Conservation (phyloP, 495 filamentous ascomycete species). For the Podospora appendiculata region DNA sequence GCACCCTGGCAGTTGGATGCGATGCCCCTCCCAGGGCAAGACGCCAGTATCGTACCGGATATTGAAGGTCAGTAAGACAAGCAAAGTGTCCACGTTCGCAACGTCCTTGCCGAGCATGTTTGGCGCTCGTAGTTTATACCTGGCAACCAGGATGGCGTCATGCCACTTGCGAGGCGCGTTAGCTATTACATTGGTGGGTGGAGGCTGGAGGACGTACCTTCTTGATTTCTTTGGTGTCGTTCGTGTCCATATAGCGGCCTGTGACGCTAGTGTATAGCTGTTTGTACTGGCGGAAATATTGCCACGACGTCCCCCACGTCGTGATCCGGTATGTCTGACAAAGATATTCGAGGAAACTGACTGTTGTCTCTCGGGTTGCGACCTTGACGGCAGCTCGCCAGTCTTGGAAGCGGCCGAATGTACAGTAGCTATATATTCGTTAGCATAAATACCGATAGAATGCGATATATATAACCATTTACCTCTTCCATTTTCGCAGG, state of each 20-base stretch:
- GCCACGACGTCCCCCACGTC: conserved; percentile 2
- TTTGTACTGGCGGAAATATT: conserved; percentile 21
- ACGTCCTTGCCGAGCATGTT: conserved; percentile 21
- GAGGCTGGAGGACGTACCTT: conserved; percentile 26
- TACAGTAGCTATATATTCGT: not conserved
- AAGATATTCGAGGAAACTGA: conserved; percentile 16
- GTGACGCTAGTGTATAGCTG: conserved; percentile 16
- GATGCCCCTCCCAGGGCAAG: too few relatives aligned
- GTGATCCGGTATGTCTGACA: conserved; percentile 17
- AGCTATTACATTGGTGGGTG: conserved; percentile 7
- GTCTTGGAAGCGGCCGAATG: not conserved
- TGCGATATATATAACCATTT: not conserved
- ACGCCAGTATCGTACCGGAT: too few relatives aligned
- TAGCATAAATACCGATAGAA: not conserved
- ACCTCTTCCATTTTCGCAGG: conserved; percentile 14
- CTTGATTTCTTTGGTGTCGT: conserved; percentile 20
- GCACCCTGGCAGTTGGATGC: conserved; percentile 1
- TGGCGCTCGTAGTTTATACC: conserved; percentile 22
- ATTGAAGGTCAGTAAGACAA: too few relatives aligned
- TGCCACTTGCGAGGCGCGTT: conserved; percentile 17
- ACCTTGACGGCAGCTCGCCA: conserved; percentile 18
- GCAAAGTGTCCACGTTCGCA: conserved; percentile 19
- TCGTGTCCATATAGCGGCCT: conserved; percentile 17
- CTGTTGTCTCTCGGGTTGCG: conserved; percentile 13
- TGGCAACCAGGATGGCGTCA: too few relatives aligned